Evolutionary conservation across 176 grass and related monocot species (phyloP).

Genomic region (Cenchrus fungigraminus): DNA sequence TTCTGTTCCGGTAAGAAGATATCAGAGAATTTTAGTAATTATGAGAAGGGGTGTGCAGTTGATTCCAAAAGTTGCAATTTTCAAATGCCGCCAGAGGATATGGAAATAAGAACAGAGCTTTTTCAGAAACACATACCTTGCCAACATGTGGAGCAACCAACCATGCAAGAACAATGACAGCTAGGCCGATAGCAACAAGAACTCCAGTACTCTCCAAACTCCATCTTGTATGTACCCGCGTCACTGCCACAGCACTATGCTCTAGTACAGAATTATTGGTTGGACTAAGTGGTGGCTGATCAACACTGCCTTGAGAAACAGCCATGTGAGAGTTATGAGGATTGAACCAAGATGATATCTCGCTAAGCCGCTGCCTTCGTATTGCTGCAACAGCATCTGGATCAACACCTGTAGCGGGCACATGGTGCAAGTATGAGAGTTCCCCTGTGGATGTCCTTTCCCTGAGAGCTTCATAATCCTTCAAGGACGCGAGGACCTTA

Average conservation of each 20-base stretch:
- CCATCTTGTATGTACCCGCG: slow-evolving; percentile 43
- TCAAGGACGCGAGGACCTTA: slow-evolving; percentile 80
- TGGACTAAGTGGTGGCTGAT: slow-evolving; percentile 52
- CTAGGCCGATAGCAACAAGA: slow-evolving; percentile 70
- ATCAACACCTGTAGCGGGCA: slow-evolving; percentile 56
- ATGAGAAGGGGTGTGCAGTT: neutral
- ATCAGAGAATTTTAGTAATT: neutral
- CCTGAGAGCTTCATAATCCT: slow-evolving; percentile 73
- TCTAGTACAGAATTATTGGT: slow-evolving; percentile 49
- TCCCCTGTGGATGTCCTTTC: slow-evolving; percentile 76
- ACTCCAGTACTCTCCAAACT: slow-evolving; percentile 68
- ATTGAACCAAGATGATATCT: slow-evolving; percentile 93
- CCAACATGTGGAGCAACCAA: slow-evolving; percentile 81
- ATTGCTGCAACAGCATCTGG: slow-evolving; percentile 80
- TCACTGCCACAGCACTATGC: slow-evolving; percentile 41
- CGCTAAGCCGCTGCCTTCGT: slow-evolving; percentile 76
- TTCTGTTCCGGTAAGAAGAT: neutral
- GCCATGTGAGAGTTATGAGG: slow-evolving; percentile 55
- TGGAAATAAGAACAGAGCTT: neutral
- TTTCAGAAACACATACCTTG: slow-evolving; percentile 59
- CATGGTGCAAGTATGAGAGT: slow-evolving; percentile 45
- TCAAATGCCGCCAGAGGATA: neutral
- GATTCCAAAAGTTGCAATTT: slow-evolving; percentile 23
- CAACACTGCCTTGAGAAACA: slow-evolving; percentile 52
- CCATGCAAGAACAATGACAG: slow-evolving; percentile 70